Percentiles rank a stretch among this genome's conserved stretches.
phyloP scores from a whole-genome alignment of 1,284 basidiomycete genomes.

The Cryptococcus hybrid region DNA sequence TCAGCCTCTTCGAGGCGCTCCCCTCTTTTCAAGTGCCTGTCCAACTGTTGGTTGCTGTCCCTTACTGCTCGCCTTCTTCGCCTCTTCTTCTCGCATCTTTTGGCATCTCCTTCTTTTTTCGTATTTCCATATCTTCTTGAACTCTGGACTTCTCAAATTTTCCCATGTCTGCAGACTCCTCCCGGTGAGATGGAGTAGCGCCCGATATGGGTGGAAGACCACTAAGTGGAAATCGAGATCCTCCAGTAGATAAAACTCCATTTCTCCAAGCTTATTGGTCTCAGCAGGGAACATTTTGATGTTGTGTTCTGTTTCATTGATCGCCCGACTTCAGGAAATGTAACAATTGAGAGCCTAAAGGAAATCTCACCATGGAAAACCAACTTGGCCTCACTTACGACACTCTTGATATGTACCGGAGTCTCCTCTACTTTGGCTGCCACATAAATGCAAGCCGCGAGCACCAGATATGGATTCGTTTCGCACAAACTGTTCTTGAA shows the following conservation, averaged over 20 bases:
- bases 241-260: constrained; percentile 97
- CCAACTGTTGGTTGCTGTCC: background rate
- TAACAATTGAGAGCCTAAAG: too few relatives aligned
- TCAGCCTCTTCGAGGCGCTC: constrained; percentile 29
- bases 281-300: constrained; percentile 77
- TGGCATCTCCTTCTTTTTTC: constrained; percentile 25
- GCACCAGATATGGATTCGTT: constrained; percentile 88
- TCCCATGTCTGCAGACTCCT: constrained; percentile 49
- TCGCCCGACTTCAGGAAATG: background rate
- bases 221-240: constrained; percentile 94
- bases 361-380: constrained; percentile 68
- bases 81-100: constrained; percentile 33
- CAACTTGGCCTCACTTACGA: constrained; percentile 76
- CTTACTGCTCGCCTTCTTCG: constrained; percentile 11
- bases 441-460: constrained; percentile 90
- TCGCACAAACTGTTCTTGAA: constrained; percentile 90
- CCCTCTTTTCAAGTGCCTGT: background rate
- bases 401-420: constrained; percentile 89
- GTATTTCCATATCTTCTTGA: constrained; percentile 44
- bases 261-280: constrained; percentile 89
- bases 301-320: constrained; percentile 56
- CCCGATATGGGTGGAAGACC: constrained; percentile 92
- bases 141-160: constrained; percentile 32
- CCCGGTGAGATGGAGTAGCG: constrained; percentile 71
- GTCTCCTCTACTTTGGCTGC: constrained; percentile 97